phyloP scores from a whole-genome alignment of 805 yeast genomes.

The Candida vaughaniae region DNA sequence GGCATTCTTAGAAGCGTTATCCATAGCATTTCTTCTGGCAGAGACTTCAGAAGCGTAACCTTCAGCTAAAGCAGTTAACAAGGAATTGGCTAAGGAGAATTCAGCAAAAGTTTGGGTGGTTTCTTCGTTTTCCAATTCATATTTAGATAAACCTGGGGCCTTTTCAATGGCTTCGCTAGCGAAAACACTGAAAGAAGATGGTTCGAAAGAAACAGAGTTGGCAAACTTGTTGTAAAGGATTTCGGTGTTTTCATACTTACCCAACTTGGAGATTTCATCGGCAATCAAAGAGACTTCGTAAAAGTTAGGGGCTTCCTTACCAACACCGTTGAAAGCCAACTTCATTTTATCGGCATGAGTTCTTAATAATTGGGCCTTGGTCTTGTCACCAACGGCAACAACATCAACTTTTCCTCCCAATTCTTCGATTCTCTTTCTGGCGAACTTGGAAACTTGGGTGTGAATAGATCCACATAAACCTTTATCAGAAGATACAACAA shows the following conservation, averaged over 20 bases:
- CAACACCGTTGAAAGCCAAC: constrained; percentile 84
- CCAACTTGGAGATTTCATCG: constrained; percentile 72
- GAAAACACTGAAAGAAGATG: constrained; percentile 65
- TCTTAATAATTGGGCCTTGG: constrained; percentile 85
- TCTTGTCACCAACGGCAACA: constrained; percentile 92
- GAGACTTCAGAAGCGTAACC: constrained; percentile 98
- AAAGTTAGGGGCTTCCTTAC: constrained; percentile 96
- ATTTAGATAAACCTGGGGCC: constrained; percentile 83
- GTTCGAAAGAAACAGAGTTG: constrained; percentile 88
- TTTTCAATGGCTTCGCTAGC: constrained; percentile 69
- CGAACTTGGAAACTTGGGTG: constrained; percentile 87
- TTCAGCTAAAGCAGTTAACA: constrained; percentile 90
- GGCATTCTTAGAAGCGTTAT: constrained; percentile 98
- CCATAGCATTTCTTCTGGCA: constrained; percentile 99
- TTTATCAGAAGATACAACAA: constrained; percentile 94
- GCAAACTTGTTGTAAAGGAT: constrained; percentile 85
- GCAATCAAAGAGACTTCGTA: constrained; percentile 85
- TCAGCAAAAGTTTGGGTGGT: constrained; percentile 76
- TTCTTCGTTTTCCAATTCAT: constrained; percentile 67
- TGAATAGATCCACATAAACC: constrained; percentile 99
- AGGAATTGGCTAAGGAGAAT: constrained; percentile 86
- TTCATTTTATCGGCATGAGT: constrained; percentile 66
- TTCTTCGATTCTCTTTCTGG: constrained; percentile 65
- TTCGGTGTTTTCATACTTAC: constrained; percentile 74
- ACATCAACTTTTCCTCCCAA: constrained; percentile 67